Percentiles rank a stretch among this genome's conserved stretches.
Evolutionary conservation across 2,329 filamentous ascomycete species (phyloP).

Genomic region (Paracamarosporium sp.): DNA sequence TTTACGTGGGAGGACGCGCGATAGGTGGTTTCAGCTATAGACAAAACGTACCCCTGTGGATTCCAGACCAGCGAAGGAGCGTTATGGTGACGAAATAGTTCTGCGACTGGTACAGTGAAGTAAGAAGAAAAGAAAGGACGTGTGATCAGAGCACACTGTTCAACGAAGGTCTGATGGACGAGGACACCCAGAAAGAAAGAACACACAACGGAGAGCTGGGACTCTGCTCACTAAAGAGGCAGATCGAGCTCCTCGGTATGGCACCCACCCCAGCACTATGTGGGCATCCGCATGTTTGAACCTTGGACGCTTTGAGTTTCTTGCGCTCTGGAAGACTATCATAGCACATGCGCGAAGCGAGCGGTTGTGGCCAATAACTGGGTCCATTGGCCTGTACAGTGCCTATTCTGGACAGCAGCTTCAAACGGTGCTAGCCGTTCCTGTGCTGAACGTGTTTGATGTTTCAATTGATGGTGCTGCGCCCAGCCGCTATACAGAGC

Average conservation of each 20-base stretch:
- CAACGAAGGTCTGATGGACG: slow-evolving; percentile 23
- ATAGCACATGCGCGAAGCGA: slow-evolving; percentile 29
- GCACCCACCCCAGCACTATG: slow-evolving; percentile 35
- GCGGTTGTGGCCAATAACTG: slow-evolving; percentile 26
- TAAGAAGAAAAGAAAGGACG: slow-evolving; percentile 39
- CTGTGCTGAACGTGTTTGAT: slow-evolving; percentile 27
- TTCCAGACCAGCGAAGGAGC: not conserved
- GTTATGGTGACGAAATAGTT: not conserved
- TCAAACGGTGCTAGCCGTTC: slow-evolving; percentile 29
- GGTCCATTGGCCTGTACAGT: slow-evolving; percentile 12
- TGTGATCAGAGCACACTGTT: slow-evolving; percentile 39
- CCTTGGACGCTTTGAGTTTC: slow-evolving; percentile 12
- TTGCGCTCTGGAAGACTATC: slow-evolving; percentile 33
- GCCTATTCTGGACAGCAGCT: slow-evolving; percentile 29
- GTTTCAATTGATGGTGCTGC: slow-evolving; percentile 21
- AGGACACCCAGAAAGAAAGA: slow-evolving; percentile 23
- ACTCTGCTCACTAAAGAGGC: slow-evolving; percentile 32
- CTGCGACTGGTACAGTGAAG: slow-evolving; percentile 1
- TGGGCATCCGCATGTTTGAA: slow-evolving; percentile 26
- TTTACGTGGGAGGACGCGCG: not conserved
- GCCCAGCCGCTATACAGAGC: slow-evolving; percentile 3
- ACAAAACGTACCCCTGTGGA: slow-evolving; percentile 18
- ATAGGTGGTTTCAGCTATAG: slow-evolving; percentile 19
- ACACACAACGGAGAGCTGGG: slow-evolving; percentile 22
- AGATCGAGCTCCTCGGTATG: slow-evolving; percentile 12